Conservation (phyloP, 805 yeast species). For the Candida bentonensis region DNA sequence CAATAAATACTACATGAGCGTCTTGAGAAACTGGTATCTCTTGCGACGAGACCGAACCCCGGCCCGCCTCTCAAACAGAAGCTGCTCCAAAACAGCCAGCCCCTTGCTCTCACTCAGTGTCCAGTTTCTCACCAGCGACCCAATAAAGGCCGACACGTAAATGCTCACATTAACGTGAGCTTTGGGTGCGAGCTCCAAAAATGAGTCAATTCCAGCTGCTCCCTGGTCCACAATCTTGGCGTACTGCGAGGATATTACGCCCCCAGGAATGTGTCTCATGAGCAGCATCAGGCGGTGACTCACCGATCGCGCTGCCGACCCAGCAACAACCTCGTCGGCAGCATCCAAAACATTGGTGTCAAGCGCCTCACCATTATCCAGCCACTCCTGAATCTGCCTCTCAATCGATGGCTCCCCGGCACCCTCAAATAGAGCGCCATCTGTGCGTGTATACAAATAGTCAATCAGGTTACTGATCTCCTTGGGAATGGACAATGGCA, state of each 20-base stretch:
- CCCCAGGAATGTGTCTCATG: neutral
- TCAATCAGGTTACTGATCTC: neutral
- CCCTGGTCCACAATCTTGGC: neutral
- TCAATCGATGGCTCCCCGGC: neutral
- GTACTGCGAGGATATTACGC: neutral
- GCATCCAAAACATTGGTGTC: neutral
- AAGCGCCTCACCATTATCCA: neutral
- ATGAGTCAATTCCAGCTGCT: neutral
- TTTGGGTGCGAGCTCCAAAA: neutral
- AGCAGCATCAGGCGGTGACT: neutral
- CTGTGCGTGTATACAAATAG: neutral
- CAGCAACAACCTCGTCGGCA: neutral
- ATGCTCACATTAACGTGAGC: neutral
- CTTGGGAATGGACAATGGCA: neutral
- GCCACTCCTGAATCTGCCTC: neutral
- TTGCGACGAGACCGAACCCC: neutral
- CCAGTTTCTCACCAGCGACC: neutral
- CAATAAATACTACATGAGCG: too few relatives aligned
- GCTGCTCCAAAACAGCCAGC: neutral
- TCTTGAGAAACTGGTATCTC: neutral
- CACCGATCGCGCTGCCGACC: neutral
- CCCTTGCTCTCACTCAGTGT: neutral
- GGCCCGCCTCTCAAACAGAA: neutral
- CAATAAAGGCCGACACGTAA: neutral
- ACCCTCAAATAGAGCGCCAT: neutral